phyloP scores from a whole-genome alignment of 306 rosid species.

The Sicyos edulis region DNA sequence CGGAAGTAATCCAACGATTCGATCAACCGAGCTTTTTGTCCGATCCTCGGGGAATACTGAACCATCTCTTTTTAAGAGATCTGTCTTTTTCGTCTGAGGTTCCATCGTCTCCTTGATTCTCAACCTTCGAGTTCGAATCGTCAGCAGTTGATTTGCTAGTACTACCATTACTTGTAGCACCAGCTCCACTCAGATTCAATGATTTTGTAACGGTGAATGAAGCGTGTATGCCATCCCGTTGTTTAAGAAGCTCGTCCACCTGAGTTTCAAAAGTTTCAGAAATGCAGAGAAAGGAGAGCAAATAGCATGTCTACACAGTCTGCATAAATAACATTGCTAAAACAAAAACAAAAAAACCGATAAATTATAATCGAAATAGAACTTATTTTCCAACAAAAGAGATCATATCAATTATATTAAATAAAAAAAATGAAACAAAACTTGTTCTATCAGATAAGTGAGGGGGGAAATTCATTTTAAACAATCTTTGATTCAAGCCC shows the following conservation, averaged over 20 bases:
- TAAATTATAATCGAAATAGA: neutral
- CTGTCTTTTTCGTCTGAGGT: slow-evolving; percentile 82
- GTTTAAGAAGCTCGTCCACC: slow-evolving; percentile 97
- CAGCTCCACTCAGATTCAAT: slow-evolving; percentile 29
- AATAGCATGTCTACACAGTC: neutral
- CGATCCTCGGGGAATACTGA: slow-evolving; percentile 64
- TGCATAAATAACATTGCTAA: neutral
- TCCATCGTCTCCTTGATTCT: slow-evolving; percentile 77
- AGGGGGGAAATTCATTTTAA: neutral
- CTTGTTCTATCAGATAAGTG: neutral
- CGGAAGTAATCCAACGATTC: slow-evolving; percentile 22
- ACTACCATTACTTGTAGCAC: slow-evolving; percentile 64
- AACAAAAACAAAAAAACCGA: neutral
- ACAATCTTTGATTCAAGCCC: neutral
- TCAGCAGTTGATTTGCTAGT: slow-evolving; percentile 62
- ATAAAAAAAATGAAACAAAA: neutral
- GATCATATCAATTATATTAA: neutral
- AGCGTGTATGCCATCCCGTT: slow-evolving; percentile 73
- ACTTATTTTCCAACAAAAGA: neutral
- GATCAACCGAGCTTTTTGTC: slow-evolving; percentile 48
- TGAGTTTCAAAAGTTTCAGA: slow-evolving; percentile 28
- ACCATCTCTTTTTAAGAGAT: slow-evolving; percentile 92
- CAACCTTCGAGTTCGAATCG: slow-evolving; percentile 50
- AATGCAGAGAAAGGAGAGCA: neutral
- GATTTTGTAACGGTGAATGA: slow-evolving; percentile 56